Percentiles rank a stretch among this genome's conserved stretches.
Evolutionary conservation across 2,329 filamentous ascomycete species (phyloP).

Genomic region (Diaporthe longicolla): DNA sequence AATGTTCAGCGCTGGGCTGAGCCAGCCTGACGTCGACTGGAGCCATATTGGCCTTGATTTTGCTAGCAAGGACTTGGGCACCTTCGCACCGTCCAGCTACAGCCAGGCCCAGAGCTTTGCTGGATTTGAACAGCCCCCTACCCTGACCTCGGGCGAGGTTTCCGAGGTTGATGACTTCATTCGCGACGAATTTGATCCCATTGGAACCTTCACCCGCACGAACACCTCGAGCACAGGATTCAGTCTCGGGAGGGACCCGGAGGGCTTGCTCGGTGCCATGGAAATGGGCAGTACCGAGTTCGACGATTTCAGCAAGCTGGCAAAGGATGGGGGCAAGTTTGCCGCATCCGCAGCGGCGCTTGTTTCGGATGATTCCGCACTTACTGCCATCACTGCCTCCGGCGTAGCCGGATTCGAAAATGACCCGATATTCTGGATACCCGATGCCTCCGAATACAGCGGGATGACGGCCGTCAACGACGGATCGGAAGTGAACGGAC

Average conservation of each 20-base stretch:
- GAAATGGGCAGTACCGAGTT: conserved; percentile 68
- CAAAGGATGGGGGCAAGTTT: conserved; percentile 59
- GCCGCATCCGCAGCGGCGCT: conserved; percentile 57
- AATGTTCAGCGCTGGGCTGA: conserved; percentile 74
- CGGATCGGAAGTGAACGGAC: conserved; percentile 33
- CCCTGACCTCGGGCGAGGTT: conserved; percentile 75
- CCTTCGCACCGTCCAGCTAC: conserved; percentile 68
- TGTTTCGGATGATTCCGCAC: conserved; percentile 59
- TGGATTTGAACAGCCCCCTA: conserved; percentile 67
- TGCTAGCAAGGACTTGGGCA: conserved; percentile 60
- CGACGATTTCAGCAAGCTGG: conserved; percentile 67
- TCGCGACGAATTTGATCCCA: conserved; percentile 59
- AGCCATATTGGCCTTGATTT: conserved; percentile 67
- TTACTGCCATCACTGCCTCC: conserved; percentile 52
- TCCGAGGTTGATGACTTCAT: conserved; percentile 75
- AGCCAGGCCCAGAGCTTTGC: conserved; percentile 69
- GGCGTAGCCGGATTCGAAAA: conserved; percentile 56
- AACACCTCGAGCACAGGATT: conserved; percentile 62
- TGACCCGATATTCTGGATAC: conserved; percentile 65
- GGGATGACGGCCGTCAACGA: conserved; percentile 29
- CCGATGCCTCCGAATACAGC: conserved; percentile 49
- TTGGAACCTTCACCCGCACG: conserved; percentile 64
- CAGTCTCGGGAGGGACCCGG: conserved; percentile 62
- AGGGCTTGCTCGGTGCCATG: conserved; percentile 56
- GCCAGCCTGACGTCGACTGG: conserved; percentile 69